A percentile compares a stretch with the other conserved stretches of the same genome.
Evolutionary conservation across 495 filamentous ascomycete genomes (phyloP).

Genomic region (Pyrenopolyporus hunteri): DNA sequence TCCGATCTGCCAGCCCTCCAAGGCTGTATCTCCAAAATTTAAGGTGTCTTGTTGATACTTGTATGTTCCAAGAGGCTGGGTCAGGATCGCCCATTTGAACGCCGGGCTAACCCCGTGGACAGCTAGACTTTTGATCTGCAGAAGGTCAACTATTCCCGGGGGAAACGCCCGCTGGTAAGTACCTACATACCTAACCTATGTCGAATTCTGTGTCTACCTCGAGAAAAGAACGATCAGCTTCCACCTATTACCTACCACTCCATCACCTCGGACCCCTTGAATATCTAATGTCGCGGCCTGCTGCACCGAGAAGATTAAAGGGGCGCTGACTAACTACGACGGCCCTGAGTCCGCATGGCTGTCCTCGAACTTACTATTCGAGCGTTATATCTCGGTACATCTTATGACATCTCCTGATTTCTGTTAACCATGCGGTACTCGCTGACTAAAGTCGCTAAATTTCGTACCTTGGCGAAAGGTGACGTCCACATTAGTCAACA

Average conservation of each 20-base stretch:
- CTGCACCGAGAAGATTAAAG: slow-evolving; percentile 29
- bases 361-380: slow-evolving; percentile 5
- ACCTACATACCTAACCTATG: background rate
- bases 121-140: slow-evolving; percentile 2
- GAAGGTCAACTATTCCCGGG: slow-evolving; percentile 11
- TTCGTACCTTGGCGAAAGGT: too few relatives aligned
- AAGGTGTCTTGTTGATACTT: slow-evolving; percentile 5
- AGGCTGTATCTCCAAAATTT: background rate
- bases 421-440: too few relatives aligned
- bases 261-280: slow-evolving; percentile 11
- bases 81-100: slow-evolving; percentile 19
- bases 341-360: slow-evolving; percentile 9
- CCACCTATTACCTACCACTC: slow-evolving; percentile 1
- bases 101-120: slow-evolving; percentile 18
- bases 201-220: slow-evolving; percentile 5
- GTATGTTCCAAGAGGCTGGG: slow-evolving; percentile 28
- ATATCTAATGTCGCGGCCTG: too few relatives aligned
- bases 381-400: slow-evolving; percentile 11
- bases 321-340: slow-evolving; percentile 32
- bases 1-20: background rate
- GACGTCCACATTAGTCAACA: too few relatives aligned
- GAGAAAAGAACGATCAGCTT: slow-evolving; percentile 4
- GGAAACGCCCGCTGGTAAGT: background rate
- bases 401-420: slow-evolving; percentile 39
- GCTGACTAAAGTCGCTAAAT: too few relatives aligned